A percentile compares a stretch with the other conserved stretches of the same genome.
phyloP scores from a whole-genome alignment of 495 filamentous ascomycete genomes.

The Penicillium ochrochloron region DNA sequence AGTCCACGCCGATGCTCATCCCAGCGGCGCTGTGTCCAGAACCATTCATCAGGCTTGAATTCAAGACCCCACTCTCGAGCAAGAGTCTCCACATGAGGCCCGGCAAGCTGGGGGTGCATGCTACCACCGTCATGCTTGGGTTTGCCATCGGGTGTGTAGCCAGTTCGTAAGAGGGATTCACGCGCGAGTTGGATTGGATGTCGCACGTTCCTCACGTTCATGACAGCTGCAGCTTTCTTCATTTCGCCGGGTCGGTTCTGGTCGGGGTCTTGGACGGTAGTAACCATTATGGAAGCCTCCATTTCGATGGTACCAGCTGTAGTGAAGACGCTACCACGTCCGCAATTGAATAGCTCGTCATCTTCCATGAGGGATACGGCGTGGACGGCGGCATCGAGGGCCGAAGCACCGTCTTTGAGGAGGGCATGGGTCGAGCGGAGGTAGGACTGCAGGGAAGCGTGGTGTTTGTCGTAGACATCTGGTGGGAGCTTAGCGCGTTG shows the following conservation, averaged over 20 bases:
- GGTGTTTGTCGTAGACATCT: conserved; percentile 62
- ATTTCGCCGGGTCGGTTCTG: conserved; percentile 47
- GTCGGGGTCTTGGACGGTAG: conserved; percentile 32
- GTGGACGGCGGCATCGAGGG: conserved; percentile 74
- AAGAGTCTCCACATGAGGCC: conserved; percentile 66
- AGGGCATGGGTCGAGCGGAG: conserved; percentile 50
- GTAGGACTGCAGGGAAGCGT: conserved; percentile 66
- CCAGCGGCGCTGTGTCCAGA: conserved; percentile 80
- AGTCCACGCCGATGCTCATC: conserved; percentile 77
- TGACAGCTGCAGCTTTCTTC: conserved; percentile 79
- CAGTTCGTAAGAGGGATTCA: conserved; percentile 68
- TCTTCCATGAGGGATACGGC: conserved; percentile 81
- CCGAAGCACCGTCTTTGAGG: conserved; percentile 51
- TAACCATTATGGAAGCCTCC: conserved; percentile 90
- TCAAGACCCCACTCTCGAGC: conserved; percentile 70
- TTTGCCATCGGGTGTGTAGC: conserved; percentile 36
- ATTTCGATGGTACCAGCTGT: conserved; percentile 81
- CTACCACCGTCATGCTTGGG: conserved; percentile 47
- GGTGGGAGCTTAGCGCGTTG: conserved; percentile 68
- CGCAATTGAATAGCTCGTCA: conserved; percentile 83
- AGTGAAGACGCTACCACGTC: conserved; percentile 85
- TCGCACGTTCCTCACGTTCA: conserved; percentile 70
- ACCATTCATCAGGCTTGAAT: conserved; percentile 71
- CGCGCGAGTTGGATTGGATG: conserved; percentile 79
- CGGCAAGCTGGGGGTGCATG: conserved; percentile 71